Evolutionary conservation across 768 basidiomycete species (phyloP), one percentile per base, ranked within the genome.

Genomic region (Chalciporus piperatus): DNA sequence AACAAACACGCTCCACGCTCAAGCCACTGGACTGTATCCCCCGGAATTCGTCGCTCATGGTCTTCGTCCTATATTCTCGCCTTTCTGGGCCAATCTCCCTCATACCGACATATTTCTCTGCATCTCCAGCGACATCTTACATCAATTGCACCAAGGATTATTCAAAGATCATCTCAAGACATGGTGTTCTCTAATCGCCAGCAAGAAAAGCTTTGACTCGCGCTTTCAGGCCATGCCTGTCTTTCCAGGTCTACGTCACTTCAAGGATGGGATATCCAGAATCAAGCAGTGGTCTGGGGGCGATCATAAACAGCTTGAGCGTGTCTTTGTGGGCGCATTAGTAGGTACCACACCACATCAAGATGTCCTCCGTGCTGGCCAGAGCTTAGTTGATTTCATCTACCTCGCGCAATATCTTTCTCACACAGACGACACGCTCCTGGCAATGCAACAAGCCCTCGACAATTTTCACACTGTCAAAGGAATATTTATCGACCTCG

Each of bases 141-240:
- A 81, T 51, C 76, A 79, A 56, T 57, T 80, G 0, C 69, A 77
- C 57, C 74, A 80, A 52, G 77, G 78, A 0, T 43, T 75, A 0
- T 74, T 78, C 64, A 74, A 75, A 44, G 70, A 76, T 41, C 76
- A 78, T 45, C 46, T 75, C 2, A 62, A 71, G 0, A 62, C 52
- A 2, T 78, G 76, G 75, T 64, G 57, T 17, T 61, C 57, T 4
- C 16, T 33, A 41, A 40, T 60, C 8, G 5, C 43, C 5, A 55
- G 57, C 3, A 37, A 44, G 3, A 45, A n/a, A 3, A 51, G 57
- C n/a, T 3, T 66, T 0, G 57, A 66, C 38, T n/a, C 23, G 5
- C 42, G 52, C 3, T 59, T 61, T 27, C 19, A 49, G 23, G 45
- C 54, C 0, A 47, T 64, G 52, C 33, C 62, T 0, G 2, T 4